Evolutionary conservation across 768 basidiomycete species (phyloP), one percentile per base, ranked within the genome.

Genomic region (Mycena sanguinolenta): DNA sequence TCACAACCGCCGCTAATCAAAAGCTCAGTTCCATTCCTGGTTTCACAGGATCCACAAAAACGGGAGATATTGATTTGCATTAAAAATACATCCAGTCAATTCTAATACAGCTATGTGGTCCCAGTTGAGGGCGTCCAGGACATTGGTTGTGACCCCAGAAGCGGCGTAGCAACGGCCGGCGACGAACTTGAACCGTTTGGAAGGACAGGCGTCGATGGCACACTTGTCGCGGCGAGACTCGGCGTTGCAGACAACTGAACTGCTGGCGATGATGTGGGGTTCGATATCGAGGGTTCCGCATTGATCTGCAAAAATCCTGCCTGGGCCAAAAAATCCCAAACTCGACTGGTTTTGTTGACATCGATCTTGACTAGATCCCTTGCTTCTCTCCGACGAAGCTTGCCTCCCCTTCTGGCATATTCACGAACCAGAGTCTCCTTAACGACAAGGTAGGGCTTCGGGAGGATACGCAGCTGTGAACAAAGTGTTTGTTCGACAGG

Each of bases 361-460:
- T 96, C 96, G 71, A 98, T 95, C 80, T 95, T 96, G 74, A 97
- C 91, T 69, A 97, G 84, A 79, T 95, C 95, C 59, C 94, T 88
- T 14, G 96, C 95, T 79, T 98, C 96, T 62, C 96, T 86, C 34
- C 94, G 88, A 58, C 94, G 92, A 52, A 98, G 86, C 78, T 94
- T 93, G 14, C 97, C 97, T 25, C 94, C 93, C 63, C 96, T 86
- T 30, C 95, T 87, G 1, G 95, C 95, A 75, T 95, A 98, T 83
- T 99, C 97, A 36, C 96, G 90, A 34, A 99, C 91, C 49, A 98
- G 89, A 6, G 93, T 95, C 80, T 98, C 96, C 79, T 99, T 99
- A 82, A 99, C 94, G 69, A 94, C 90, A 60, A 99, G 90, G 79
- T 98, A 99, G 0, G 98, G 96, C 77, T 95, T 95, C 0, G 98